phyloP scores from a whole-genome alignment of 1,139 yeast genomes.

The Pichiaceae sp. region DNA sequence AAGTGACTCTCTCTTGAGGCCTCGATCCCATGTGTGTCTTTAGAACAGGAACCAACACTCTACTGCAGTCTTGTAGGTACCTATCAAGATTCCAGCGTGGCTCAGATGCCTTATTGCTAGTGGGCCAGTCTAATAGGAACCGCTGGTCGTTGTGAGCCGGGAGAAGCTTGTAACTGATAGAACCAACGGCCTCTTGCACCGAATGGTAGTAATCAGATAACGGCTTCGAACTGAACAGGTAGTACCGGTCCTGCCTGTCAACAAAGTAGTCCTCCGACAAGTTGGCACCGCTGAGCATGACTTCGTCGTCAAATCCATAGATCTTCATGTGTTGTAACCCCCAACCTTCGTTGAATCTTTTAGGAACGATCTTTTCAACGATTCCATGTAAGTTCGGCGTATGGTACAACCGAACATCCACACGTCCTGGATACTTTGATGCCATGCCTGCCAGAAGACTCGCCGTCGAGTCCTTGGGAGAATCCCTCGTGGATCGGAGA shows the following conservation, averaged over 20 bases:
- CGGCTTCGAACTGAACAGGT: constrained; percentile 48
- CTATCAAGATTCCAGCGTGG: constrained; percentile 54
- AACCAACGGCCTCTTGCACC: constrained; percentile 58
- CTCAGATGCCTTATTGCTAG: constrained; percentile 60
- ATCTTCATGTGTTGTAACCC: constrained; percentile 98
- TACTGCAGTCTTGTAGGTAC: constrained; percentile 54
- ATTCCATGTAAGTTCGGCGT: constrained; percentile 80
- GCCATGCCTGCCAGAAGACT: constrained; percentile 62
- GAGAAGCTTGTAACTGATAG: constrained; percentile 60
- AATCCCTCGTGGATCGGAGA: constrained; percentile 86
- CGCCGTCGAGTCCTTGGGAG: constrained; percentile 75
- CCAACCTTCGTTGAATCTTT: constrained; percentile 79
- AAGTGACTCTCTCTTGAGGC: constrained; percentile 3
- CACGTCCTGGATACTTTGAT: constrained; percentile 53
- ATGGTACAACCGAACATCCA: constrained; percentile 77
- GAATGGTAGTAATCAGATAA: constrained; percentile 67
- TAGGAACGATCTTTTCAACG: constrained; percentile 60
- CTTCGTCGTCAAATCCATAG: constrained; percentile 89
- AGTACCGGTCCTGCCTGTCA: constrained; percentile 93
- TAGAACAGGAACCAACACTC: constrained; percentile 48
- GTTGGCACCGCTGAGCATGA: constrained; percentile 86
- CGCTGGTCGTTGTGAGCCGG: constrained; percentile 37
- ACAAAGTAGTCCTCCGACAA: constrained; percentile 86
- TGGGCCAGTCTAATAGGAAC: constrained; percentile 68
- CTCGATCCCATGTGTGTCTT: constrained; percentile 17